Evolutionary conservation across 495 filamentous ascomycete species (phyloP).

Genomic region (Annulohypoxylon bovei): DNA sequence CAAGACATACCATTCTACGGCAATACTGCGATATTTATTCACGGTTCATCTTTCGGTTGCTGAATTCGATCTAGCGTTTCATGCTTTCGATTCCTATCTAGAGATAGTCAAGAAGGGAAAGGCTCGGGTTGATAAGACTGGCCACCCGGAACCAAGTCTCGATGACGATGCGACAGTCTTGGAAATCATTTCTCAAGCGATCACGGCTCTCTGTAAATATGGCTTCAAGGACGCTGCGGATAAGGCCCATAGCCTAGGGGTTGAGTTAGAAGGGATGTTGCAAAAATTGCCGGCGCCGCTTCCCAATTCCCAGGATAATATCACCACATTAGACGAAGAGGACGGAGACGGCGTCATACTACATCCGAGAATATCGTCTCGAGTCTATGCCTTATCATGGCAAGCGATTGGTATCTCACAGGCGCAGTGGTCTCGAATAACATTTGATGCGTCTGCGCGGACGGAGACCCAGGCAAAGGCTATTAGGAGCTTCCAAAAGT

Average conservation of each 20-base stretch:
- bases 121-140: constrained; percentile 79
- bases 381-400: constrained; percentile 73
- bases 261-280: constrained; percentile 71
- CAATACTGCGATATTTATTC: constrained; percentile 87
- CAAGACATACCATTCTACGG: constrained; percentile 92
- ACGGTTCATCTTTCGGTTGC: constrained; percentile 84
- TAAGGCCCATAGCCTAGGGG: constrained; percentile 74
- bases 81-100: constrained; percentile 88
- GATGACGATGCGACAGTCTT: constrained; percentile 81
- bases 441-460: constrained; percentile 73
- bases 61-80: constrained; percentile 87
- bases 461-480: constrained; percentile 76
- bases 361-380: constrained; percentile 57
- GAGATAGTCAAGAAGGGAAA: constrained; percentile 85
- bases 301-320: constrained; percentile 33
- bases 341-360: constrained; percentile 51
- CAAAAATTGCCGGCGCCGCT: constrained; percentile 47
- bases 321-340: constrained; percentile 42
- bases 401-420: constrained; percentile 83
- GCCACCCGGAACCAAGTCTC: constrained; percentile 73
- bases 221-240: constrained; percentile 77
- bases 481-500: constrained; percentile 74
- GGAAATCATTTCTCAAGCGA: constrained; percentile 77
- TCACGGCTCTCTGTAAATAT: constrained; percentile 83
- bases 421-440: constrained; percentile 85